These are phyloP conservation scores for Chloranthus sessilifolius DNA, from an alignment of 164 flowering plant genomes.

Conservation along the genomic window DNA sequence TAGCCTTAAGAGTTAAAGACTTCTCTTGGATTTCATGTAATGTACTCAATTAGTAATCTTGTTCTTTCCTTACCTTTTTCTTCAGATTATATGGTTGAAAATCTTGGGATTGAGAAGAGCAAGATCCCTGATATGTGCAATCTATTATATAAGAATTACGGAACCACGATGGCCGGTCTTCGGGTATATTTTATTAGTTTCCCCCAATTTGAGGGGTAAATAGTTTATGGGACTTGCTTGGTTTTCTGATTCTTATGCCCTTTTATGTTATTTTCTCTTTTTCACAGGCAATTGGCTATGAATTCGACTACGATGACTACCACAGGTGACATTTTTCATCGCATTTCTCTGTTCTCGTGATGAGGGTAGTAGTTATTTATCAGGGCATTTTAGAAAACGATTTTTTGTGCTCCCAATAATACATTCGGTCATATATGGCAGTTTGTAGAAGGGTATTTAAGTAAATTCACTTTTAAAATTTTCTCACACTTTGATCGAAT, in stretches of 20 bases:
- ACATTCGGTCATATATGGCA: no score
- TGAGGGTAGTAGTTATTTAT: no score
- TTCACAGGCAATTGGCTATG: constrained; percentile 76
- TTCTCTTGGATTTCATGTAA: no score
- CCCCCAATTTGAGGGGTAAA: background rate
- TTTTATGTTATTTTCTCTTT: background rate
- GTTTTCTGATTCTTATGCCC: background rate
- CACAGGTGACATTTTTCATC: constrained; percentile 48
- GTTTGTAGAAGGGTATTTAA: no score
- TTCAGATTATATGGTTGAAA: constrained; percentile 64
- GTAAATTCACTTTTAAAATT: no score
- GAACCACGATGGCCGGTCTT: constrained; percentile 96
- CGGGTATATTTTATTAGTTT: constrained; percentile 31
- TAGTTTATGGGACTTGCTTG: background rate
- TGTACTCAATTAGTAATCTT: no score
- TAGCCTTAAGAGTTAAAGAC: no score
- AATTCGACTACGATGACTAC: constrained; percentile 74
- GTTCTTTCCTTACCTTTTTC: background rate
- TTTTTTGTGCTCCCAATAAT: no score
- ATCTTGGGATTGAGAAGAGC: constrained; percentile 59
- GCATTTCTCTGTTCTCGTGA: background rate
- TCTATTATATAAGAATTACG: constrained; percentile 62
- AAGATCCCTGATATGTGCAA: constrained; percentile 48
- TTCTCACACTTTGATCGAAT: no score
- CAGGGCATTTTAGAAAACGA: no score